Conservation (phyloP, 2,329 filamentous ascomycete species). For the Fusarium sp. region DNA sequence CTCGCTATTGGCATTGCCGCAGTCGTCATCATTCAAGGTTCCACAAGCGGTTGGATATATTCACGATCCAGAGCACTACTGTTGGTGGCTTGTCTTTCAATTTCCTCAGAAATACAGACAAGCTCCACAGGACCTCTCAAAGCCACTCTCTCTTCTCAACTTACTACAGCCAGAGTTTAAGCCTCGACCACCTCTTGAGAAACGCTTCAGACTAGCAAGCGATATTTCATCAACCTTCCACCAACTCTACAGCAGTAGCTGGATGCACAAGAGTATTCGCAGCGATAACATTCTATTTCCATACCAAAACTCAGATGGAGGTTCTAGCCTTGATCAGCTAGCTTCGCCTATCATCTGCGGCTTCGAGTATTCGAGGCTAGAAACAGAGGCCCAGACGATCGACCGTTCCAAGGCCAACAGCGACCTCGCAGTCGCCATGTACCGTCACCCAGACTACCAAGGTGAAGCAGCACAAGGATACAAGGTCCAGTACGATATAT, state of each 20-base stretch:
- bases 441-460: slow-evolving; percentile 1
- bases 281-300: slow-evolving; percentile 3
- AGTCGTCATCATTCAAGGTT: not conserved
- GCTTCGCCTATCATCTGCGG: not conserved
- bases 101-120: not conserved
- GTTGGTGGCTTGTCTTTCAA: slow-evolving; percentile 6
- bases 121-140: not conserved
- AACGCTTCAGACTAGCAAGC: not conserved
- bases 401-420: not conserved
- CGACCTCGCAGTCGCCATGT: not conserved
- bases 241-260: slow-evolving; percentile 3
- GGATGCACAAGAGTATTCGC: slow-evolving; percentile 7
- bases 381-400: slow-evolving; percentile 2
- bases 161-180: not conserved
- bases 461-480: not conserved
- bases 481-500: slow-evolving; percentile 5
- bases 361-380: not conserved
- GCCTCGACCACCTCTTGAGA: not conserved
- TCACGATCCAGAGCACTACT: not conserved
- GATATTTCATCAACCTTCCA: not conserved
- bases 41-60: not conserved
- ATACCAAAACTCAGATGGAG: no score
- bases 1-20: not conserved
- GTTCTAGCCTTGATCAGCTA: not conserved
- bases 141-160: not conserved